Percentiles rank a stretch among this genome's conserved stretches.
Evolutionary conservation across 2,329 filamentous ascomycete genomes (phyloP).

Genomic region (Alternaria ethzedia): DNA sequence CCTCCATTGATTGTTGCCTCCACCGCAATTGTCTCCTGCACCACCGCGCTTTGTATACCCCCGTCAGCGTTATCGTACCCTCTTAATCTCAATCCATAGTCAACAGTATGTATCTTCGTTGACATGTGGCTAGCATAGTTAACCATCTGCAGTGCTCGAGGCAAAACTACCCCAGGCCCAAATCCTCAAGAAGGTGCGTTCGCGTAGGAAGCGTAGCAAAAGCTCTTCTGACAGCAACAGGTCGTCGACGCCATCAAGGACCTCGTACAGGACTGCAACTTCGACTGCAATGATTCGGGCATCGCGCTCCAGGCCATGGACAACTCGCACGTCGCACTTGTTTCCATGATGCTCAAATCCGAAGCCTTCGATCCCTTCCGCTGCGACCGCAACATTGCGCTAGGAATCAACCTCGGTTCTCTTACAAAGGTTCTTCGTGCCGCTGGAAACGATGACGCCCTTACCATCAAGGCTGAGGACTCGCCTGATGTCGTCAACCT

Average conservation of each 20-base stretch:
- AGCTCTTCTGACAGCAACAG: constrained; percentile 54
- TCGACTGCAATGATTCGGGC: constrained; percentile 99
- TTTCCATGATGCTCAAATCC: constrained; percentile 98
- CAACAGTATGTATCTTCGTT: constrained; percentile 26
- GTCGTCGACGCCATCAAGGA: constrained; percentile 99
- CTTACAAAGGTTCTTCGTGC: constrained; percentile 97
- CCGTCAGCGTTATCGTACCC: not conserved
- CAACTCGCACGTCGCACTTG: constrained; percentile 98
- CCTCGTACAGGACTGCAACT: constrained; percentile 99
- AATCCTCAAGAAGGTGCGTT: constrained; percentile 86
- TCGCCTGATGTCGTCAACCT: constrained; percentile 94
- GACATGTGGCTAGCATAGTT: constrained; percentile 13
- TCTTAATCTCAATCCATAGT: constrained; percentile 3
- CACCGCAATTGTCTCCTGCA: constrained; percentile 11
- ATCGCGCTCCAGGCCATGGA: constrained; percentile 99
- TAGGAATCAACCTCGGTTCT: constrained; percentile 95
- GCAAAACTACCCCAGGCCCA: constrained; percentile 94
- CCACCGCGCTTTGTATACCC: constrained; percentile 13
- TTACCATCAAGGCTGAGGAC: constrained; percentile 97
- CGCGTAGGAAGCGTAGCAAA: not conserved
- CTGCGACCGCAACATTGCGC: constrained; percentile 98
- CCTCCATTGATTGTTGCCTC: constrained; percentile 27
- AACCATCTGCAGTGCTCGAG: constrained; percentile 75
- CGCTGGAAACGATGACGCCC: constrained; percentile 89
- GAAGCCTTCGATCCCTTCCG: constrained; percentile 94